Evolutionary conservation across 768 basidiomycete species (phyloP).

Genomic region (Krasilnikovozyma curviuscula): DNA sequence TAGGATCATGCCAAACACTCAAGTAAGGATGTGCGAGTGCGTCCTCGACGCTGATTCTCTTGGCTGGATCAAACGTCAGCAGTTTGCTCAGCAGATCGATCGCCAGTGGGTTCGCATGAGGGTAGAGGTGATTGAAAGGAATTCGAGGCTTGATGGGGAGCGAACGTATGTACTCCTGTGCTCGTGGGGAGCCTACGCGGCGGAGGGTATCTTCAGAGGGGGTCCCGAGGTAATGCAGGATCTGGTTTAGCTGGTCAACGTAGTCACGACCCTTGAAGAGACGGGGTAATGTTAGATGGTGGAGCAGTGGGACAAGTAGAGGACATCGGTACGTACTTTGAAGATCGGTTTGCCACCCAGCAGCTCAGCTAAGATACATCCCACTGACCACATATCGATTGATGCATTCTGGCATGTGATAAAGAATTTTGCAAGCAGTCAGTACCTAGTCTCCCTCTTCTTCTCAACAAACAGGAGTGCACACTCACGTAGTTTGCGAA

Average conservation of each 20-base stretch:
- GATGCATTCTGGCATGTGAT: conserved; percentile 26
- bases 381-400: conserved; percentile 33
- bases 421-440: background rate
- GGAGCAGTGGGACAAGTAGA: background rate
- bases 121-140: conserved; percentile 77
- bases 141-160: conserved; percentile 92
- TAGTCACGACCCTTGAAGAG: conserved; percentile 32
- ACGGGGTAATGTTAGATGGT: background rate
- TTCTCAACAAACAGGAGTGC: background rate
- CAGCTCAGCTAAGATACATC: conserved; percentile 33
- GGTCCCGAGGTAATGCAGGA: conserved; percentile 93
- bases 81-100: conserved; percentile 81
- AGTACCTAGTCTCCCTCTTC: background rate
- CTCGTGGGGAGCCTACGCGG: conserved; percentile 84
- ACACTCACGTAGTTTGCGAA: conserved; percentile 29
- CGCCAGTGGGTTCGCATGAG: conserved; percentile 78
- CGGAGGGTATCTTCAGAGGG: conserved; percentile 91
- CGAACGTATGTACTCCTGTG: conserved; percentile 94
- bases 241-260: conserved; percentile 95
- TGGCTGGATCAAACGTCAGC: conserved; percentile 88
- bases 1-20: conserved; percentile 90
- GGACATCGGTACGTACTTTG: background rate
- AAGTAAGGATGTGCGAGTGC: conserved; percentile 82
- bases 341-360: conserved; percentile 23
- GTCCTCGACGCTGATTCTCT: conserved; percentile 87